Evolutionary conservation across 2,329 filamentous ascomycete genomes (phyloP).

Genomic region (Orbilia blumenaviensis): DNA sequence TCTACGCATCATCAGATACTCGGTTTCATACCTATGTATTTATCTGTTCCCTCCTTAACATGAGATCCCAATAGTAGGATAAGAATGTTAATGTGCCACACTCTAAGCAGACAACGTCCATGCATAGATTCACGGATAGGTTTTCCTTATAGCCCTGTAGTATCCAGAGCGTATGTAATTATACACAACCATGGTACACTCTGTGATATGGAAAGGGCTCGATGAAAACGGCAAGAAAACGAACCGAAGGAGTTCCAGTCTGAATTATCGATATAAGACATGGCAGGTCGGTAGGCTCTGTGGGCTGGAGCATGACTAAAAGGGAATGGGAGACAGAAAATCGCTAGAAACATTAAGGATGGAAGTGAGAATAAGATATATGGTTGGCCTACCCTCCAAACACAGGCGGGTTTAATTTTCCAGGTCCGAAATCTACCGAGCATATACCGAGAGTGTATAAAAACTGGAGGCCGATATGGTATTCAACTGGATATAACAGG

Average conservation of each 20-base stretch:
- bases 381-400: background rate
- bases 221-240: background rate
- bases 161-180: no score
- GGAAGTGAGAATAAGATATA: background rate
- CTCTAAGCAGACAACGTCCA: background rate
- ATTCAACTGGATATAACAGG: background rate
- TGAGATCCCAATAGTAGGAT: no score
- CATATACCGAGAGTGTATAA: background rate
- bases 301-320: background rate
- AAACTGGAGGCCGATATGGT: background rate
- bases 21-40: no score
- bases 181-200: no score
- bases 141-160: no score
- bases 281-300: background rate
- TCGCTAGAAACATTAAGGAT: conserved; percentile 34
- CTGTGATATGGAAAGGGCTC: background rate
- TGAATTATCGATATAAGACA: background rate
- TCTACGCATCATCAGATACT: no score
- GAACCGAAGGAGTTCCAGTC: conserved; percentile 1
- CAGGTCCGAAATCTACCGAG: background rate
- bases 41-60: no score
- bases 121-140: background rate
- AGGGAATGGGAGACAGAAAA: background rate
- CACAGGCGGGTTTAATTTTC: background rate
- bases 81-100: no score